These are phyloP conservation scores for Alternaria sp. DNA, from an alignment of 2,329 filamentous ascomycete species.

Conservation along the genomic window DNA sequence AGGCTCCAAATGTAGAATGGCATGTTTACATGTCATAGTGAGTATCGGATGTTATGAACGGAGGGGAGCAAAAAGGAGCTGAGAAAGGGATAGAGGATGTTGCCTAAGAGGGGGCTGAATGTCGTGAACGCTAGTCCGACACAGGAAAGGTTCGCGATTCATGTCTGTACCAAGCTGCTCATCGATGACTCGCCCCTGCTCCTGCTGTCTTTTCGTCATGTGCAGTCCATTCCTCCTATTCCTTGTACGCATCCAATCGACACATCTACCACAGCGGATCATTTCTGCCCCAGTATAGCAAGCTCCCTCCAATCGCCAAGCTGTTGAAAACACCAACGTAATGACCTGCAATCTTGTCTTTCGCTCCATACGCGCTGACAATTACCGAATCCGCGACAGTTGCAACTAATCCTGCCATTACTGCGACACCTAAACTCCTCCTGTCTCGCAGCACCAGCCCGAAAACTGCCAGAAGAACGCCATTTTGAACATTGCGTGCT, in stretches of 20 bases:
- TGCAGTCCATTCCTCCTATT: background rate
- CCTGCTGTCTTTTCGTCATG: background rate
- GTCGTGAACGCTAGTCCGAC: background rate
- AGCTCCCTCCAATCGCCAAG: conserved; percentile 30
- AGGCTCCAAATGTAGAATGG: conserved; percentile 26
- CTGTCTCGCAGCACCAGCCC: conserved; percentile 31
- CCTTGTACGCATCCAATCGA: background rate
- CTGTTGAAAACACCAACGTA: conserved; percentile 37
- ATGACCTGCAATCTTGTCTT: conserved; percentile 32
- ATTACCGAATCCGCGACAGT: conserved; percentile 35
- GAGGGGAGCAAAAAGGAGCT: background rate
- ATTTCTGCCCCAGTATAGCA: conserved; percentile 33
- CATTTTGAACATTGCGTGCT: conserved; percentile 36
- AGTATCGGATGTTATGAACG: background rate
- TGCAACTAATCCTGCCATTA: conserved; percentile 30
- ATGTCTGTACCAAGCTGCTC: background rate
- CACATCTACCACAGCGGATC: conserved; percentile 26
- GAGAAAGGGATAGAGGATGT: background rate
- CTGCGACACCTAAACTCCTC: conserved; percentile 31
- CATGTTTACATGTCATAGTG: conserved; percentile 12
- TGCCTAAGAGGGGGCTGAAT: background rate
- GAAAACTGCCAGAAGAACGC: conserved; percentile 28
- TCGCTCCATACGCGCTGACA: conserved; percentile 29
- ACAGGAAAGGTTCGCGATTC: background rate
- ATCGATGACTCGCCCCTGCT: background rate